phyloP scores from a whole-genome alignment of 108 stramenopile genomes.

The Skeletonema tropicum region DNA sequence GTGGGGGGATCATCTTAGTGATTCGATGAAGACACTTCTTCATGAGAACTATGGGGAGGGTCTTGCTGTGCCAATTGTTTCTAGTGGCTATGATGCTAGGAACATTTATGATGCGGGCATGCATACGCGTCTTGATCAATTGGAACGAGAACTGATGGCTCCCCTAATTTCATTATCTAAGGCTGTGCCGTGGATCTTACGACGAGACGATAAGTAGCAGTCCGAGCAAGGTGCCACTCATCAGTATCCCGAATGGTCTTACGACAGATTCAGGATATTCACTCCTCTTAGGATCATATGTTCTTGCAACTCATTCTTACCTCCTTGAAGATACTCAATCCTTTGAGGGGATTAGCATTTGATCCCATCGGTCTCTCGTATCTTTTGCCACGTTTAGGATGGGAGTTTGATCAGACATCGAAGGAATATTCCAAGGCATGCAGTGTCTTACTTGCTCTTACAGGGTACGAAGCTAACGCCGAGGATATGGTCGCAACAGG shows the following conservation, averaged over 20 bases:
- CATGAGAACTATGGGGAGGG: constrained; percentile 28
- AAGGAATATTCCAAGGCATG: constrained; percentile 56
- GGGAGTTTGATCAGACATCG: constrained; percentile 67
- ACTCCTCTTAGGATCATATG: constrained; percentile 66
- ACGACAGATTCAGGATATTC: constrained; percentile 80
- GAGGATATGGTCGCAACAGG: constrained; percentile 85
- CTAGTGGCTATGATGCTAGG: constrained; percentile 78
- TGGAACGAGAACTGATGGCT: constrained; percentile 47
- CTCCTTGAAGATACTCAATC: constrained; percentile 67
- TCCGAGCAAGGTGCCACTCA: constrained; percentile 64
- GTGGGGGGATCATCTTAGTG: constrained; percentile 6
- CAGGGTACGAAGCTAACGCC: constrained; percentile 78
- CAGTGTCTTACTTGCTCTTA: constrained; percentile 66
- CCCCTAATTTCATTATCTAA: constrained; percentile 57
- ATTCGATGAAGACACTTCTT: constrained; percentile 26
- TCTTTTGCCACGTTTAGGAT: constrained; percentile 74
- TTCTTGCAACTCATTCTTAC: constrained; percentile 71
- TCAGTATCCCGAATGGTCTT: constrained; percentile 75
- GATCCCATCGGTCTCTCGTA: constrained; percentile 84
- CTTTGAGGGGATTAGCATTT: constrained; percentile 73
- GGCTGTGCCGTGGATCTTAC: constrained; percentile 60
- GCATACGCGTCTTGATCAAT: constrained; percentile 15
- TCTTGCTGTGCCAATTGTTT: constrained; percentile 58
- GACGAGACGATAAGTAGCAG: constrained; percentile 15
- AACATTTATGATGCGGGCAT: constrained; percentile 38